Evolutionary conservation across 768 basidiomycete species (phyloP), one percentile per base, ranked within the genome.

Genomic region (Panaeolus papilionaceus): DNA sequence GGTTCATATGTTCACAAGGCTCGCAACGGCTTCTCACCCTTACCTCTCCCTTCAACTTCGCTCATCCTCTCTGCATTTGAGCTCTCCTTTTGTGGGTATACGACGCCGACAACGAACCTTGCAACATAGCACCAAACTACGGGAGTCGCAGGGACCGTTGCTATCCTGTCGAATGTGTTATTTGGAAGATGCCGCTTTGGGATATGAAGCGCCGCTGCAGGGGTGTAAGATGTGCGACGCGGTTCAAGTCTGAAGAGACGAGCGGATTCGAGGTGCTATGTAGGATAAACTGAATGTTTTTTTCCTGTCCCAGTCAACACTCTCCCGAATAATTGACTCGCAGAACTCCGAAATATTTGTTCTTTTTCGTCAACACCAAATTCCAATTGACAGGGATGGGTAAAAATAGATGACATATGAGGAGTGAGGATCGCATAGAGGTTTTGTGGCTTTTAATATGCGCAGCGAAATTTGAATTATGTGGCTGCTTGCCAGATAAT

Each of bases 121-220:
- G n/a, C 47, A 51, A 51, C 47, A 12, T 37, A 14, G 28, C 20
- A 58, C 54, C 54, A 58, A 28, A 58, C 54, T 58, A 58, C 28
- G 54, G 54, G 54, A 33, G 26, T 58, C 33, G 33, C 54, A 58
- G 54, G 54, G 54, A 58, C 54, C 14, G 54, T 58, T 58, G 54
- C 28, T 33, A 58, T 28, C 54, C 26, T 10, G 9, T 16, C 1
- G 33, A 14, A 9, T 51, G 23, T 33, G 28, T 12, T 54, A 58
- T 23, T 26, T 2, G n/a, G 54, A 33, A 33, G 6, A 58, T 58
- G 26, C 54, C 54, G 54, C 54, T 33, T 58, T 33, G 54, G 49
- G 54, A 9, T 58, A 58, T 58, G 54, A 58, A 23, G 54, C 54
- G 54, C 54, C 54, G 54, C 16, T 58, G 54, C 54, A 58, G 54